Percentiles rank a stretch among this genome's conserved stretches.
These are phyloP conservation scores for Cenococcum geophilum DNA, from an alignment of 495 filamentous ascomycete species.

Conservation along the genomic window DNA sequence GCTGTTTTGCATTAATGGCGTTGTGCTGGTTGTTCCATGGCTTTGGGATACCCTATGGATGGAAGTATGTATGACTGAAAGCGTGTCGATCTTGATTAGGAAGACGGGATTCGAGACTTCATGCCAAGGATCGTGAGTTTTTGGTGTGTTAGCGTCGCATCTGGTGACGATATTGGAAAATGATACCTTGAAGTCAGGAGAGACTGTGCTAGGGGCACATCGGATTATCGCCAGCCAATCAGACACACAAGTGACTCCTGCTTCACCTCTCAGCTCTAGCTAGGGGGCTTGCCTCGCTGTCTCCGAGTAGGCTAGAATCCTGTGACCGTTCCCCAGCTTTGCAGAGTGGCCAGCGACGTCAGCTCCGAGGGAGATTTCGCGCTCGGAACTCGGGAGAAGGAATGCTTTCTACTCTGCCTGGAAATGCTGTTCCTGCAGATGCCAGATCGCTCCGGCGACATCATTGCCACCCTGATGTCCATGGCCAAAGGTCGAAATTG, in stretches of 20 bases:
- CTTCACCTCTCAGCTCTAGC: background rate
- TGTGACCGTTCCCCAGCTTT: background rate
- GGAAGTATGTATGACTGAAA: constrained; percentile 6
- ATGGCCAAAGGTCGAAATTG: too few relatives aligned
- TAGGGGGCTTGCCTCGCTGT: background rate
- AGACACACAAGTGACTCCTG: background rate
- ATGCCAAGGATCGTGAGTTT: constrained; percentile 31
- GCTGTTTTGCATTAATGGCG: constrained; percentile 23
- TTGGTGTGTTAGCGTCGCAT: constrained; percentile 3
- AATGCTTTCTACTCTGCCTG: background rate
- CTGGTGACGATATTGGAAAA: background rate
- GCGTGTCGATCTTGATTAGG: constrained; percentile 5
- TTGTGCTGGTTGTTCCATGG: constrained; percentile 12
- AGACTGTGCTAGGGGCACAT: background rate
- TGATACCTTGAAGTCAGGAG: background rate
- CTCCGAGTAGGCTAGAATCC: background rate
- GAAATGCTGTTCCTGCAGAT: constrained; percentile 9
- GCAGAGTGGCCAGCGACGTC: background rate
- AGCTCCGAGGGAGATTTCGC: background rate
- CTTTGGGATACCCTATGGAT: constrained; percentile 25
- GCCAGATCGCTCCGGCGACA: too few relatives aligned
- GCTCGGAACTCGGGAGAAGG: background rate
- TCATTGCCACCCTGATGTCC: too few relatives aligned
- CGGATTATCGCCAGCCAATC: background rate
- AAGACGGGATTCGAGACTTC: constrained; percentile 1